These are phyloP conservation scores for Emergomyces pasteurianus DNA, from an alignment of 2,329 filamentous ascomycete genomes.

Conservation along the genomic window DNA sequence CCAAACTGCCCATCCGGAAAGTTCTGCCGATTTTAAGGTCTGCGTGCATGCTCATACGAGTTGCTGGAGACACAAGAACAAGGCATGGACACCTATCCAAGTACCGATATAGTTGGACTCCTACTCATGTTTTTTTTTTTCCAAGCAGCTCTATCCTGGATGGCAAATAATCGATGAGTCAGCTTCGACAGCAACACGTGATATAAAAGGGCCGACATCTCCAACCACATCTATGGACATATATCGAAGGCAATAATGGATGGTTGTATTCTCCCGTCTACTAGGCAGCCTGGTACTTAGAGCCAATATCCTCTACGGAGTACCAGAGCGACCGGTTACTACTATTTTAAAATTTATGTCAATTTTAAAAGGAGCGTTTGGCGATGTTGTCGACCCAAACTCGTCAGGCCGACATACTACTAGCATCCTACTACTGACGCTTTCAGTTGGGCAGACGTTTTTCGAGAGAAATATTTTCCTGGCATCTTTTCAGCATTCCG, in stretches of 20 bases:
- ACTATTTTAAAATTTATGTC: not conserved
- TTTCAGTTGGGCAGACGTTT: not conserved
- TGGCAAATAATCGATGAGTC: not conserved
- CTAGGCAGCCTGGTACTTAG: not conserved
- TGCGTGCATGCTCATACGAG: not conserved
- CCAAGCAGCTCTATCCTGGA: not conserved
- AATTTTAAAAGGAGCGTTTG: not conserved
- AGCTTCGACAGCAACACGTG: not conserved
- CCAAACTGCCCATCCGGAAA: slow-evolving; percentile 11
- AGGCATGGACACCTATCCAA: not conserved
- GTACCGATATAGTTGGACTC: not conserved
- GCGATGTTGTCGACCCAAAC: not conserved
- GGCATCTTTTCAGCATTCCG: not conserved
- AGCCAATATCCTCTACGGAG: not conserved
- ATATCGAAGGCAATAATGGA: too few relatives aligned
- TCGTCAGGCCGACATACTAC: not conserved
- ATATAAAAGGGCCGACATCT: not conserved
- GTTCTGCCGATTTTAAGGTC: not conserved
- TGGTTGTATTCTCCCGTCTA: too few relatives aligned
- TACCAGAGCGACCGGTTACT: not conserved
- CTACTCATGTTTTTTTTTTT: not conserved
- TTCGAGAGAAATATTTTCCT: not conserved
- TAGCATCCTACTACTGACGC: not conserved
- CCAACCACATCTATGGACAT: too few relatives aligned
- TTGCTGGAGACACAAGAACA: too few relatives aligned